Evolutionary conservation across 495 filamentous ascomycete species (phyloP).

Genomic region (Penicillium soppii): DNA sequence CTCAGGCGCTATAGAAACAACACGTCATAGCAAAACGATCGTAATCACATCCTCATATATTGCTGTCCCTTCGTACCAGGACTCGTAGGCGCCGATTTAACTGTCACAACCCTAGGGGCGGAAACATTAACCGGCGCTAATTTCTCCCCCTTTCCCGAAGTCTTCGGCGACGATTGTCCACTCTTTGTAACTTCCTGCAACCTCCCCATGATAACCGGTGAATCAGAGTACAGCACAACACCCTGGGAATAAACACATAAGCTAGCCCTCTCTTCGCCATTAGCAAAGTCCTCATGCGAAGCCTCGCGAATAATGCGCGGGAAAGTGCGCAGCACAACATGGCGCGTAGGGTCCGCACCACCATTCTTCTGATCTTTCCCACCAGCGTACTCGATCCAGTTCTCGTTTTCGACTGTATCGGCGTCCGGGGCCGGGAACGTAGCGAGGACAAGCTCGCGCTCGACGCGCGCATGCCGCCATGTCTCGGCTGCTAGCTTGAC

Average conservation of each 20-base stretch:
- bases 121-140: not conserved
- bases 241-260: conserved; percentile 52
- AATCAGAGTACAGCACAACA: conserved; percentile 54
- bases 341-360: conserved; percentile 33
- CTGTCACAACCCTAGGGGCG: conserved; percentile 7
- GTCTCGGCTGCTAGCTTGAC: conserved; percentile 65
- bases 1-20: conserved; percentile 1
- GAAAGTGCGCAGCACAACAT: conserved; percentile 53
- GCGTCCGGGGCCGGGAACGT: conserved; percentile 50
- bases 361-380: conserved; percentile 18
- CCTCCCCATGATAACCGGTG: conserved; percentile 50
- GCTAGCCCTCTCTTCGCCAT: conserved; percentile 39
- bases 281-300: conserved; percentile 52
- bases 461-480: conserved; percentile 62
- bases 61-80: conserved; percentile 15
- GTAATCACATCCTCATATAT: conserved; percentile 1
- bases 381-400: conserved; percentile 47
- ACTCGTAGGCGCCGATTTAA: conserved; percentile 22
- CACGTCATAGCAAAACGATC: not conserved
- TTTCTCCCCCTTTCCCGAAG: conserved; percentile 7
- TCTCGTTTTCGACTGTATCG: conserved; percentile 36
- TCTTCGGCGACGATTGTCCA: conserved; percentile 9
- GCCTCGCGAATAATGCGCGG: conserved; percentile 57
- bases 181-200: conserved; percentile 48
- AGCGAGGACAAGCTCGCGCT: conserved; percentile 59